These are phyloP conservation scores for Lunularia cruciata DNA, from an alignment of 225 moss, liverwort and hornwort species.

Conservation along the genomic window DNA sequence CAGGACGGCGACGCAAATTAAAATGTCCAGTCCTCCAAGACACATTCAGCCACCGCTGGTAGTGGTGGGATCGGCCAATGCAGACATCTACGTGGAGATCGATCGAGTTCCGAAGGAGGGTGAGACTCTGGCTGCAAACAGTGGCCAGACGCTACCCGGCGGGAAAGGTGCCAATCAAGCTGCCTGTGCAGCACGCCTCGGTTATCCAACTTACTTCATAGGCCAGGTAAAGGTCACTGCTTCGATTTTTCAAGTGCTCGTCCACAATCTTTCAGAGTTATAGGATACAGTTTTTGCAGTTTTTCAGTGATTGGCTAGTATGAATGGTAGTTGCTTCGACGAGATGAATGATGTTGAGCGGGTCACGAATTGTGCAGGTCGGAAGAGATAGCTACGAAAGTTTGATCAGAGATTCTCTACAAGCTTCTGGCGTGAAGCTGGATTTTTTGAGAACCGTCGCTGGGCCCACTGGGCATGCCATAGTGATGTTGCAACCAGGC, in stretches of 20 bases:
- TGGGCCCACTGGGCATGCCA: slow-evolving; percentile 73
- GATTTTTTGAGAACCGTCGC: slow-evolving; percentile 67
- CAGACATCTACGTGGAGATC: slow-evolving; percentile 50
- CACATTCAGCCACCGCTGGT: slow-evolving; percentile 33
- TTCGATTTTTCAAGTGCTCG: no score
- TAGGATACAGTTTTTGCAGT: no score
- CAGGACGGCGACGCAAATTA: no score
- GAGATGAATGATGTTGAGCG: neutral
- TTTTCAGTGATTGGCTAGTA: neutral
- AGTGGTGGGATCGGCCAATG: slow-evolving; percentile 53
- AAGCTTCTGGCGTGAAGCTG: slow-evolving; percentile 54
- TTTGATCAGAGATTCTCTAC: slow-evolving; percentile 63
- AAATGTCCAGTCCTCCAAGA: slow-evolving; percentile 33
- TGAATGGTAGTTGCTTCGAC: neutral
- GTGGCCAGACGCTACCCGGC: slow-evolving; percentile 48
- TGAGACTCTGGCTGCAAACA: slow-evolving; percentile 48
- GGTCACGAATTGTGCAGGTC: slow-evolving; percentile 41
- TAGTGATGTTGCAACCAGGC: slow-evolving; percentile 80
- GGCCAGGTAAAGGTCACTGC: slow-evolving; percentile 36
- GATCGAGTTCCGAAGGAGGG: slow-evolving; percentile 48
- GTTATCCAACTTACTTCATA: slow-evolving; percentile 49
- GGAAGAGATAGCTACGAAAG: slow-evolving; percentile 69
- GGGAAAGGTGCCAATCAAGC: slow-evolving; percentile 60
- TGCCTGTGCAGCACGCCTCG: slow-evolving; percentile 46
- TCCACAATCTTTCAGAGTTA: no score